Evolutionary conservation across 192 early-diverging fungal genomes (phyloP).

Genomic region (Podila horticola): DNA sequence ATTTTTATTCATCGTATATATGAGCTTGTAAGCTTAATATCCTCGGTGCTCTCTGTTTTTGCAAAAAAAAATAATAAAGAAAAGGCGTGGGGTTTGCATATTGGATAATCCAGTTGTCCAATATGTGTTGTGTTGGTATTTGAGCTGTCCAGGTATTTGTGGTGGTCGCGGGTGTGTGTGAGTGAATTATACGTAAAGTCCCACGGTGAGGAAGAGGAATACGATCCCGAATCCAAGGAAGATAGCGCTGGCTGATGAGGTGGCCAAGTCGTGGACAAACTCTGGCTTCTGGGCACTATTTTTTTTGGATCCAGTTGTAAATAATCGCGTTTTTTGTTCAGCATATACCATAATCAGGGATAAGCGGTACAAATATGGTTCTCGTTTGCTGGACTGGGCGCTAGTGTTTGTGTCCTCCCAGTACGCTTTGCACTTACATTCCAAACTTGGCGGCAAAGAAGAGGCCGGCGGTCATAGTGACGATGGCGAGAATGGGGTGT

Average conservation of each 20-base stretch:
- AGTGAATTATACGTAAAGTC: conserved; percentile 30
- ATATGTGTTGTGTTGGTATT: too few relatives aligned
- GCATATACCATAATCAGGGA: not conserved
- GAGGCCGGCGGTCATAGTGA: conserved; percentile 27
- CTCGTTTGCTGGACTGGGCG: not conserved
- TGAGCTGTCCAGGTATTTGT: too few relatives aligned
- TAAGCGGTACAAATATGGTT: not conserved
- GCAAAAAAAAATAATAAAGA: too few relatives aligned
- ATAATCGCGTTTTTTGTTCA: too few relatives aligned
- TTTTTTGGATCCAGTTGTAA: too few relatives aligned
- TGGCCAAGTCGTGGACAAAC: conserved; percentile 20
- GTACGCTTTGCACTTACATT: conserved; percentile 12
- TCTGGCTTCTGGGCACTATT: conserved; percentile 28
- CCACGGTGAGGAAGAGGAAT: conserved; percentile 43
- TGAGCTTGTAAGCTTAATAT: too few relatives aligned
- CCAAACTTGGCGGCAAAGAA: conserved; percentile 50
- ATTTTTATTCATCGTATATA: too few relatives aligned
- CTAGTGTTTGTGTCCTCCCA: too few relatives aligned
- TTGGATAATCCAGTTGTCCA: too few relatives aligned
- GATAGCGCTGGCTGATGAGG: conserved; percentile 18
- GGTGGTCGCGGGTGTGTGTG: too few relatives aligned
- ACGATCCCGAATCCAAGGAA: conserved; percentile 43
- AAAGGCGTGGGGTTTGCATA: too few relatives aligned
- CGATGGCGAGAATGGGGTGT: conserved; percentile 22
- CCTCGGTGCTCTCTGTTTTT: too few relatives aligned